These are phyloP conservation scores for Hibiscus tridactylites DNA, from an alignment of 345 rosid genomes.

Conservation along the genomic window DNA sequence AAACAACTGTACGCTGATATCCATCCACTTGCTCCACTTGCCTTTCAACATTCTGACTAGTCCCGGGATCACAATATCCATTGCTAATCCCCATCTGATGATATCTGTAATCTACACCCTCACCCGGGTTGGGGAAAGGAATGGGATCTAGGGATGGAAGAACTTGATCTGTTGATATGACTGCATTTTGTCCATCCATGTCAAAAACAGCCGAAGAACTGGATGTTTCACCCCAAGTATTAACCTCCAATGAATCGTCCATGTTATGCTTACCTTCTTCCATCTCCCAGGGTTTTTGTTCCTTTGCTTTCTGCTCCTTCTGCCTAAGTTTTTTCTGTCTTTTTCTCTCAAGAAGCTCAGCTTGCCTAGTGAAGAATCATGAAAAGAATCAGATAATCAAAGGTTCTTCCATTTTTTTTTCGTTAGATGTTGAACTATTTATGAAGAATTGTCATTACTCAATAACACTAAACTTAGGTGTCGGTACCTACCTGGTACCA, in stretches of 20 bases:
- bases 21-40: conserved; percentile 26
- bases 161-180: conserved; percentile 25
- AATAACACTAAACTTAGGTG: not conserved
- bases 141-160: conserved; percentile 31
- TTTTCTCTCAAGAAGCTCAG: conserved; percentile 70
- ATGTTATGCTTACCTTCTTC: conserved; percentile 29
- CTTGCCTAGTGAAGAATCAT: conserved; percentile 38
- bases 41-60: conserved; percentile 29
- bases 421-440: not conserved
- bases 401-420: not conserved
- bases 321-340: conserved; percentile 79
- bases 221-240: conserved; percentile 37
- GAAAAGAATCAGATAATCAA: conserved; percentile 3
- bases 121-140: conserved; percentile 24
- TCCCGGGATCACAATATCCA: conserved; percentile 28
- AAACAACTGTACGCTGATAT: conserved; percentile 18
- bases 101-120: conserved; percentile 35
- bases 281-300: conserved; percentile 37
- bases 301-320: conserved; percentile 78
- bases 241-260: conserved; percentile 39
- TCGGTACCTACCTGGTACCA: not conserved
- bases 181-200: conserved; percentile 34
- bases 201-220: conserved; percentile 30
- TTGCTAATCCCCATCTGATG: conserved; percentile 32
- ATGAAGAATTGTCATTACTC: not conserved